A percentile compares a stretch with the other conserved stretches of the same genome.
Evolutionary conservation across 331 rosid genomes (phyloP).

Genomic region (Quercus phellos): DNA sequence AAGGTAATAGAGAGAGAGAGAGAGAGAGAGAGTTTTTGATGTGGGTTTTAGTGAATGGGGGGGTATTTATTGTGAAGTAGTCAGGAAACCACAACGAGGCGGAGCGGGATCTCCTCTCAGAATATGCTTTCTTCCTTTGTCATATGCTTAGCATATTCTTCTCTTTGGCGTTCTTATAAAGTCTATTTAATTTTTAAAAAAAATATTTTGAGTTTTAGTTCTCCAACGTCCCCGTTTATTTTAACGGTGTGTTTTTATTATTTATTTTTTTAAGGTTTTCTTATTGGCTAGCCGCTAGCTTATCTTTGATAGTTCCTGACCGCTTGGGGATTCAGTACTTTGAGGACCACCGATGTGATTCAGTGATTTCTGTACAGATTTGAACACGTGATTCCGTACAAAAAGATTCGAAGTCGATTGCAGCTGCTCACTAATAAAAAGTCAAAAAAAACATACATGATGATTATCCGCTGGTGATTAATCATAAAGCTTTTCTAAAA

Average conservation of each 20-base stretch:
- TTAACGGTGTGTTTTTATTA: neutral
- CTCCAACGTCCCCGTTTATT: neutral
- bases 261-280: neutral
- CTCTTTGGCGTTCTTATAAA: neutral
- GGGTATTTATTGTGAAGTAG: slow-evolving; percentile 19
- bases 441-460: too few species aligned
- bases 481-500: too few species aligned
- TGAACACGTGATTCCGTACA: too few species aligned
- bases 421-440: too few species aligned
- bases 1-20: neutral
- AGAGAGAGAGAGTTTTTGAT: neutral
- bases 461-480: too few species aligned
- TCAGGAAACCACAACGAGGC: neutral
- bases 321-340: neutral
- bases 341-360: neutral
- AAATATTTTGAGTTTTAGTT: too few species aligned
- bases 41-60: too few species aligned
- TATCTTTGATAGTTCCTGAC: neutral
- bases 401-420: too few species aligned
- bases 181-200: too few species aligned
- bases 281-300: neutral
- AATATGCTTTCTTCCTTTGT: slow-evolving; percentile 29
- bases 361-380: neutral
- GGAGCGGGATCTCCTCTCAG: slow-evolving; percentile 36
- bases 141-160: slow-evolving; percentile 55